These are phyloP conservation scores for Carallia brachiata DNA, from an alignment of 345 rosid genomes.

Conservation along the genomic window DNA sequence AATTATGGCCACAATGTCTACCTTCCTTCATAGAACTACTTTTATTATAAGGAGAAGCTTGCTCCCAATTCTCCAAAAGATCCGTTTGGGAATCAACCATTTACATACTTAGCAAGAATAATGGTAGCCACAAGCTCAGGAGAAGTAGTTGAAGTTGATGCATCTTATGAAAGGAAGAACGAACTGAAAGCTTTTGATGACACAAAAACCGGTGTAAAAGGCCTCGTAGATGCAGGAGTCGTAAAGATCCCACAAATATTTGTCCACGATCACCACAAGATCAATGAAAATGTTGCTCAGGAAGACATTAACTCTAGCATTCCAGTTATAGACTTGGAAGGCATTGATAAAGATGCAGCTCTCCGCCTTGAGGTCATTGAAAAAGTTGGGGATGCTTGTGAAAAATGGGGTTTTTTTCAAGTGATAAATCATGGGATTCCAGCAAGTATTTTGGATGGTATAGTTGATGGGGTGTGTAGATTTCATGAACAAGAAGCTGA, in stretches of 20 bases:
- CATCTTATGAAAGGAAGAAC: not conserved
- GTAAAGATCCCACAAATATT: slow-evolving; percentile 4
- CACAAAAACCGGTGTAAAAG: slow-evolving; percentile 8
- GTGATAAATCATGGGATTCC: slow-evolving; percentile 21
- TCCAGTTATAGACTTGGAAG: slow-evolving; percentile 6
- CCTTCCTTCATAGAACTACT: not conserved
- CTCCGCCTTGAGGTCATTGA: not conserved
- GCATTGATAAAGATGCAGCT: not conserved
- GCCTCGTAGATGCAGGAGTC: slow-evolving; percentile 16
- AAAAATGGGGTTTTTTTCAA: slow-evolving; percentile 20
- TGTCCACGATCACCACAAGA: not conserved
- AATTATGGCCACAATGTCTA: too few species aligned
- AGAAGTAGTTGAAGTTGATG: not conserved
- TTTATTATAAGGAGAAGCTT: not conserved
- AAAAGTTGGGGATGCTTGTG: not conserved
- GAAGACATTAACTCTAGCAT: not conserved
- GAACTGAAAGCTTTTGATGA: slow-evolving; percentile 16
- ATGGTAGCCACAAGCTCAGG: not conserved
- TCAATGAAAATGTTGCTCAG: not conserved
- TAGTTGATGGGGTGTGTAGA: not conserved
- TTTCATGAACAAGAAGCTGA: slow-evolving; percentile 14
- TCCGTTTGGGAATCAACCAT: not conserved
- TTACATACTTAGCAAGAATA: not conserved
- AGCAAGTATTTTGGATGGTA: slow-evolving; percentile 1
- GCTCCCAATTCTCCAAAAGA: not conserved